phyloP scores from a whole-genome alignment of 1,284 basidiomycete genomes.

The Anthracocystis panici-leucophaei region DNA sequence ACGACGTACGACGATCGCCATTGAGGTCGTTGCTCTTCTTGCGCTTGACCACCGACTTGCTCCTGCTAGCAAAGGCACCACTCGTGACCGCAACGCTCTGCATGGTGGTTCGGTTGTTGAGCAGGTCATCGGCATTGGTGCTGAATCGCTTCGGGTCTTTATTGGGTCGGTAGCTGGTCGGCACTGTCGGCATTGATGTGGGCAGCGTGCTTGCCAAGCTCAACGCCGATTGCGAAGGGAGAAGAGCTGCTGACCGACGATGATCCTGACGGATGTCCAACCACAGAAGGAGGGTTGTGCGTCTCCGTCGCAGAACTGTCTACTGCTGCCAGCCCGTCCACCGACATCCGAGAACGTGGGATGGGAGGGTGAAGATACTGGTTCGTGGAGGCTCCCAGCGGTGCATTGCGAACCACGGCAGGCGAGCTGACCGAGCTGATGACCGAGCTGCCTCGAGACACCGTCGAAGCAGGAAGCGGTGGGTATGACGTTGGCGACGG shows the following conservation, averaged over 20 bases:
- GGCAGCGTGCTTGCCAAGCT: slow-evolving; percentile 47
- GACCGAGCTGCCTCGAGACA: slow-evolving; percentile 50
- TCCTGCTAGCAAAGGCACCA: slow-evolving; percentile 43
- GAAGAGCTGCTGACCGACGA: slow-evolving; percentile 39
- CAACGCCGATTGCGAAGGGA: slow-evolving; percentile 43
- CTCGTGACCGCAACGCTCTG: slow-evolving; percentile 62
- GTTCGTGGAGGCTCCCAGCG: slow-evolving; percentile 63
- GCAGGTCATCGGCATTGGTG: slow-evolving; percentile 56
- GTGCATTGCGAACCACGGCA: slow-evolving; percentile 58
- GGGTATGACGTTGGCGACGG: slow-evolving; percentile 39
- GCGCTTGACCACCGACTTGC: slow-evolving; percentile 41
- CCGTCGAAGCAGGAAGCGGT: slow-evolving; percentile 48
- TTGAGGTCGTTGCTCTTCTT: slow-evolving; percentile 34
- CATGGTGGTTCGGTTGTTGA: slow-evolving; percentile 66
- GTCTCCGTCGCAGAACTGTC: slow-evolving; percentile 29
- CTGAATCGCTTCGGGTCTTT: slow-evolving; percentile 55
- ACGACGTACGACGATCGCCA: slow-evolving; percentile 32
- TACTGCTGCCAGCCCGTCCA: slow-evolving; percentile 23
- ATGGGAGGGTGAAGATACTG: slow-evolving; percentile 55
- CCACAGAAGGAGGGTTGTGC: slow-evolving; percentile 21
- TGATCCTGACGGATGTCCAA: slow-evolving; percentile 19
- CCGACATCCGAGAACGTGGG: slow-evolving; percentile 45
- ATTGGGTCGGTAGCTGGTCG: slow-evolving; percentile 55
- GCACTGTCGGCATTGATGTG: slow-evolving; percentile 51
- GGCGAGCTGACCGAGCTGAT: slow-evolving; percentile 53